Base-by-base conservation (phyloP, 179 eudicot species). In the Corrigiola litoralis region DNA sequence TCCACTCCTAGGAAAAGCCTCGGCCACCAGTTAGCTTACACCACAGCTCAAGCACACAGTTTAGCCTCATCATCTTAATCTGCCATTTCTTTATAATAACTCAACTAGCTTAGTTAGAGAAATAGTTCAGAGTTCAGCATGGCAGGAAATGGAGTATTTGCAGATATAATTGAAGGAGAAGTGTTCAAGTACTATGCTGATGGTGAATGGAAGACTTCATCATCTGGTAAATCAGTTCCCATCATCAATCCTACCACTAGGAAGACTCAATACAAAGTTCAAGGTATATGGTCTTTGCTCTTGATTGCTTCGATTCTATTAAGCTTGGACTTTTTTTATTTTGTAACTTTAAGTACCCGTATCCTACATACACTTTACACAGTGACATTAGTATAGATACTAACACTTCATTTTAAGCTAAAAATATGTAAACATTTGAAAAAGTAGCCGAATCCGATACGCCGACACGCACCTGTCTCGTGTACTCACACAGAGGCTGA, bases 151-250 rank as follows among this genome's bases (percentile, higher is more conserved):
- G 96, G 85, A 14, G 84, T 77, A 14, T 91, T 90, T 80, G 76
- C 73, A 21, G 97, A 95, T 33, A 91, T 91, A 36, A 81, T 85
- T 10, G 96, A 95, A 16, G 95, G 87, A 3, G 99, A 91, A 54
- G 87, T 86, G 31, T 95, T 70, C 72, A 91, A 91, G 60, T 94
- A 90, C 66, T 94, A 94, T 46, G 78, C 86, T 64, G 96, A 91
- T 68, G 95, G 95, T 52, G 92, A 88, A 72, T 94, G 99, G 99
- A 90, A 82, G 72, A 62, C 56, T 23, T 94, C 99, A 1, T 57
- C 92, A 36, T 90, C 99, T 50, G 90, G 88, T 3, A 94, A 94
- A 72, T 72, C 95, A 47, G 91, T 90, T 71, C 66, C 95, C 4
- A 87, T 90, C 56, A 75, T 90, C 56, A 90, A 90, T 48, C 96